Base-by-base conservation (phyloP, 352 stramenopile species). In the Pythium inflatum region DNA sequence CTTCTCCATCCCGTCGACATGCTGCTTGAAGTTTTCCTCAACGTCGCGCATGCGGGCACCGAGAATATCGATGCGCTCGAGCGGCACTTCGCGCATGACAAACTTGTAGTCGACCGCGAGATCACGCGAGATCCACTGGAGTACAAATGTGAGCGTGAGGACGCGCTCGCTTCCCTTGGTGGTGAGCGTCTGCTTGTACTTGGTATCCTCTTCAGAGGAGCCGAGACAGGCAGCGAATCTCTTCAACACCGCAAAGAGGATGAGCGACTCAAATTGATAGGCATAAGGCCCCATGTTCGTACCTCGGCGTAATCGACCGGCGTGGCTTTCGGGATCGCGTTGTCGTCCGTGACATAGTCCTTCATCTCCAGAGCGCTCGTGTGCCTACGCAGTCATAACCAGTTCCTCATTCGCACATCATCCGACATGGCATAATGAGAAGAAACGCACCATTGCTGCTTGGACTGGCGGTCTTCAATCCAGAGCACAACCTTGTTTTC, bases 101-200 rank as follows among this genome's bases (percentile, higher is more conserved):
- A 65, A 65, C 18, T 46, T 56, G 41, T 65, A 65, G 14, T 43
- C 28, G n/a, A n/a, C n/a, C n/a, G n/a, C n/a, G n/a, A n/a, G n/a
- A n/a, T n/a, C n/a, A n/a, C n/a, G n/a, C n/a, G n/a, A n/a, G n/a
- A n/a, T n/a, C n/a, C n/a, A n/a, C n/a, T n/a, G n/a, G n/a, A n/a
- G n/a, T n/a, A n/a, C n/a, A n/a, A n/a, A n/a, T n/a, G n/a, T n/a
- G n/a, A n/a, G n/a, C n/a, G n/a, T n/a, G n/a, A n/a, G n/a, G n/a
- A n/a, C n/a, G n/a, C n/a, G n/a, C n/a, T n/a, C n/a, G n/a, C n/a
- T n/a, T n/a, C n/a, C n/a, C n/a, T n/a, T n/a, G n/a, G n/a, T n/a
- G n/a, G n/a, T n/a, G n/a, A n/a, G n/a, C n/a, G n/a, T n/a, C n/a
- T n/a, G n/a, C n/a, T n/a, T n/a, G n/a, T n/a, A n/a, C n/a, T n/a